Conservation (phyloP, 441 rosid species). For the Lepidium campestre region DNA sequence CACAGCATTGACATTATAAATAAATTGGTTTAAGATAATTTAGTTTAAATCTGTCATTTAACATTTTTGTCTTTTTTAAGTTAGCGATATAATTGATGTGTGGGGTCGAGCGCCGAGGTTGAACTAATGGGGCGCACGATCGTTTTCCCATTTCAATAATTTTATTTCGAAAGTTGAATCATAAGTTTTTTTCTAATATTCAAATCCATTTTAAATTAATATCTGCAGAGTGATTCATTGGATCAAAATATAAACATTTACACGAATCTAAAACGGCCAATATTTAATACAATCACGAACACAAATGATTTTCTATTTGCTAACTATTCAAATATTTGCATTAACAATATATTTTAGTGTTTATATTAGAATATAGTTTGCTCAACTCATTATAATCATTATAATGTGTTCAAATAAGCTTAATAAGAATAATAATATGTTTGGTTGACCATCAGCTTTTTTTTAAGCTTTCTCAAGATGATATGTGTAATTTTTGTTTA, state of each 20-base stretch:
- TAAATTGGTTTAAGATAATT: conserved; percentile 24
- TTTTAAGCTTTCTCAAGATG: too few relatives aligned
- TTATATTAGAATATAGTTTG: too few relatives aligned
- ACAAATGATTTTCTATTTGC: not conserved
- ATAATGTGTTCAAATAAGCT: not conserved
- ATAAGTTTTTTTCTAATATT: conserved; percentile 7
- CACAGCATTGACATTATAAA: not conserved
- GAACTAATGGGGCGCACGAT: conserved; percentile 56
- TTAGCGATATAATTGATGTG: conserved; percentile 49
- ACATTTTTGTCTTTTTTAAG: conserved; percentile 24
- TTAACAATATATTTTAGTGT: too few relatives aligned
- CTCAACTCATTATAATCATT: not conserved
- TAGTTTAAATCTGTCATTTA: conserved; percentile 10
- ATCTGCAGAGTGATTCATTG: conserved; percentile 10
- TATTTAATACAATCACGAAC: not conserved
- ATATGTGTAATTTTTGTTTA: too few relatives aligned
- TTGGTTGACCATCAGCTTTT: not conserved
- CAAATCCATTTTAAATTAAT: not conserved
- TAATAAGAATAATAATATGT: not conserved
- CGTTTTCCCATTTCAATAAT: conserved; percentile 21
- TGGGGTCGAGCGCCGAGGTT: conserved; percentile 46
- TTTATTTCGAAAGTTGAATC: conserved; percentile 21
- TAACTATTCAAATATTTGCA: not conserved
- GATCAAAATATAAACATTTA: conserved; percentile 5
- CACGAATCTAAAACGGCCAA: not conserved